Conservation (phyloP, 805 yeast species). For the Yarrowia sp. region DNA sequence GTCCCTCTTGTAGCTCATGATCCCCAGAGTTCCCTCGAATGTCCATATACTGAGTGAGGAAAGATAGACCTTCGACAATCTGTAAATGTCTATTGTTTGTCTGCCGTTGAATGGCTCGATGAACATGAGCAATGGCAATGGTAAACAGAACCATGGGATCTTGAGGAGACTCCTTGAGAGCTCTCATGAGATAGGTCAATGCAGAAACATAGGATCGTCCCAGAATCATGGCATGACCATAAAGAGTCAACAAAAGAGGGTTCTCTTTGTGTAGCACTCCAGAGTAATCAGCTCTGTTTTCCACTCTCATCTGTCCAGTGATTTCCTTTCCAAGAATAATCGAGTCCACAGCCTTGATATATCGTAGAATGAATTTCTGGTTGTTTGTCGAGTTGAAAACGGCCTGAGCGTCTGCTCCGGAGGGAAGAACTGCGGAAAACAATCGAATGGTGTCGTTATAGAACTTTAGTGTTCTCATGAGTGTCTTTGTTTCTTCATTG, state of each 20-base stretch:
- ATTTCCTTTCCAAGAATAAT: slow-evolving; percentile 52
- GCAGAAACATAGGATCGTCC: slow-evolving; percentile 82
- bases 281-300: slow-evolving; percentile 41
- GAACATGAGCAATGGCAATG: slow-evolving; percentile 76
- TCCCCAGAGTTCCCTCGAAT: slow-evolving; percentile 40
- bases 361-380: slow-evolving; percentile 86
- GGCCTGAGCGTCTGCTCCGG: slow-evolving; percentile 57
- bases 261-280: slow-evolving; percentile 36
- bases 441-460: slow-evolving; percentile 62
- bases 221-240: slow-evolving; percentile 74
- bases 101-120: slow-evolving; percentile 87
- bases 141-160: slow-evolving; percentile 79
- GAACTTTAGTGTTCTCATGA: slow-evolving; percentile 70
- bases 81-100: slow-evolving; percentile 84
- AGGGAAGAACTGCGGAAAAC: slow-evolving; percentile 62
- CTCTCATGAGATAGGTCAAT: slow-evolving; percentile 68
- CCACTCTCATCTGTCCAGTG: slow-evolving; percentile 74
- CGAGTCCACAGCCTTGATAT: slow-evolving; percentile 83
- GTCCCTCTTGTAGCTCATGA: slow-evolving; percentile 68
- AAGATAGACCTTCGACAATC: slow-evolving; percentile 80
- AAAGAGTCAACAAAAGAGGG: slow-evolving; percentile 71
- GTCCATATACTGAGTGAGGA: slow-evolving; percentile 65
- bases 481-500: slow-evolving; percentile 55
- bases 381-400: slow-evolving; percentile 72
- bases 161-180: slow-evolving; percentile 59